phyloP scores from a whole-genome alignment of 352 stramenopile genomes.

The Pythium myriotylum region DNA sequence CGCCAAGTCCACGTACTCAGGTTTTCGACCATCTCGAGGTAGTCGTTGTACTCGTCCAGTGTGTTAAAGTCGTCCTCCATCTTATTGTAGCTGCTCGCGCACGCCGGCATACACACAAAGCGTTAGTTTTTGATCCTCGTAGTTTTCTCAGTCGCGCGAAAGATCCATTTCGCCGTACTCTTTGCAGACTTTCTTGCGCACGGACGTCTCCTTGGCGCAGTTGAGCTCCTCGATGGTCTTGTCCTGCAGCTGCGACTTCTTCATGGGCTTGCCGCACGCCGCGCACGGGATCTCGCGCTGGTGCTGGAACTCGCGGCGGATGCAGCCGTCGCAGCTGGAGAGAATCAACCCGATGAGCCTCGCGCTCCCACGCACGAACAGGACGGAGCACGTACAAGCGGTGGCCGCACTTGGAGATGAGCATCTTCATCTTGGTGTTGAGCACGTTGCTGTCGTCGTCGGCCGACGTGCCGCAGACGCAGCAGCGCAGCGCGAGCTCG shows the following conservation, averaged over 20 bases:
- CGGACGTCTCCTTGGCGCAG: constrained; percentile 83
- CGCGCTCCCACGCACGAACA: neutral
- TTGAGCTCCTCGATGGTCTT: constrained; percentile 90
- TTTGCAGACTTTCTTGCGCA: constrained; percentile 88
- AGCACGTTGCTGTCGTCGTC: constrained; percentile 89
- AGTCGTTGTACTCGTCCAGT: constrained; percentile 88
- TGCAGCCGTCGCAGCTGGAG: constrained; percentile 79
- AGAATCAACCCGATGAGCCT: neutral
- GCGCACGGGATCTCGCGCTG: constrained; percentile 86
- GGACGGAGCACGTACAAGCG: constrained; percentile 69
- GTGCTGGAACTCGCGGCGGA: constrained; percentile 88
- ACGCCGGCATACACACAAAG: neutral
- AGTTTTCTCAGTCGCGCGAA: too few relatives aligned
- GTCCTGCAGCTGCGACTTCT: constrained; percentile 89
- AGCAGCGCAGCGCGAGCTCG: constrained; percentile 82
- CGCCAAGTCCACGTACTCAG: constrained; percentile 71
- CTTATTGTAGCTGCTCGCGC: constrained; percentile 84
- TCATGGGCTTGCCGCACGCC: constrained; percentile 81
- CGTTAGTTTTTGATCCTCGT: neutral
- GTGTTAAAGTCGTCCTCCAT: constrained; percentile 87
- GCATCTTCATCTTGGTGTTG: constrained; percentile 93
- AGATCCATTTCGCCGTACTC: constrained; percentile 38
- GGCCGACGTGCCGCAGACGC: constrained; percentile 83
- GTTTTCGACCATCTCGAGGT: constrained; percentile 84
- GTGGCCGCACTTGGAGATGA: constrained; percentile 90